These are phyloP conservation scores for Rhytidiadelphus loreus DNA, from an alignment of 225 moss, liverwort and hornwort species.

Conservation along the genomic window DNA sequence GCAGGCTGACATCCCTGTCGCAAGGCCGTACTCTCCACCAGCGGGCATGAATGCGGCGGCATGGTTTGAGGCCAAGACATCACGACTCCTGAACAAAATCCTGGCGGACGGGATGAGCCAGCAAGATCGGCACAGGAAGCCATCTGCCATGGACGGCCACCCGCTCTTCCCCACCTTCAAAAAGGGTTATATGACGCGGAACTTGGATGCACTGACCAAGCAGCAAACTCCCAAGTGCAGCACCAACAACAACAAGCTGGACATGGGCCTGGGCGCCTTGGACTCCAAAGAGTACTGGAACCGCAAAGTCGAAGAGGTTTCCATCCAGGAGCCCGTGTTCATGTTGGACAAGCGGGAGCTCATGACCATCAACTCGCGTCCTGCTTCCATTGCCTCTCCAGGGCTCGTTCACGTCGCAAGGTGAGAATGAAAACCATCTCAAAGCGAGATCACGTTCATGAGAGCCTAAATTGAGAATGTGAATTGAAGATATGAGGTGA, in stretches of 20 bases:
- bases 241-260: constrained; percentile 2
- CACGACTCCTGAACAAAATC: constrained; percentile 16
- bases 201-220: constrained; percentile 13
- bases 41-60: neutral
- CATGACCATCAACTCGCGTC: constrained; percentile 34
- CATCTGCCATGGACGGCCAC: neutral
- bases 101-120: neutral
- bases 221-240: neutral
- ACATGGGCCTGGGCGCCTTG: neutral
- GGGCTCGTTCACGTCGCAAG: constrained; percentile 37
- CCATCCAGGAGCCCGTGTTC: constrained; percentile 14
- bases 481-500: neutral
- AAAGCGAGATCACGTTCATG: neutral
- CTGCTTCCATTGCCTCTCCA: constrained; percentile 22
- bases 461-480: neutral
- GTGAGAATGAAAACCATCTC: neutral
- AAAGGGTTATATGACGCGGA: constrained; percentile 33
- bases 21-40: neutral
- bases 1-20: neutral
- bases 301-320: constrained; percentile 8
- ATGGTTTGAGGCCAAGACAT: constrained; percentile 26
- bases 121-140: neutral
- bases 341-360: constrained; percentile 17
- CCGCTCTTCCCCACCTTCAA: neutral
- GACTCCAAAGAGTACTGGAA: constrained; percentile 15